phyloP scores from a whole-genome alignment of 2,329 filamentous ascomycete species.

The Diaporthe sp. region DNA sequence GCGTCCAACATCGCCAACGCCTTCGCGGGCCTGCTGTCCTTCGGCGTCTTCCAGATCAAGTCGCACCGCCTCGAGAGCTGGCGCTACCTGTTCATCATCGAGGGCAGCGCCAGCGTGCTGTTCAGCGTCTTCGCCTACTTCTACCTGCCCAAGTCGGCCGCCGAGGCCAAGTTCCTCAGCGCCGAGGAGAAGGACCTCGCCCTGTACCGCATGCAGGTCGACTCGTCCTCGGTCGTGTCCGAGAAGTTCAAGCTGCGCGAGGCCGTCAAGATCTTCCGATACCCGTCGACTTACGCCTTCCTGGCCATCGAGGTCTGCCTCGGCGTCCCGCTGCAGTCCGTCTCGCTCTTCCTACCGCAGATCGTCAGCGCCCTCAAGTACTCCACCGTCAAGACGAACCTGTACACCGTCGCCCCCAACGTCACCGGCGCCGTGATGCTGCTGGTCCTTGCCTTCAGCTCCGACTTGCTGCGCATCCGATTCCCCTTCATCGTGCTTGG shows the following conservation, averaged over 20 bases:
- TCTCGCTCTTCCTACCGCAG: slow-evolving; percentile 64
- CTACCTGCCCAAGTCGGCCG: slow-evolving; percentile 76
- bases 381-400: slow-evolving; percentile 73
- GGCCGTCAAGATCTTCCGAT: slow-evolving; percentile 64
- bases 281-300: slow-evolving; percentile 64
- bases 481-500: slow-evolving; percentile 83
- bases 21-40: slow-evolving; percentile 72
- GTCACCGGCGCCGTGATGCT: slow-evolving; percentile 80
- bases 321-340: slow-evolving; percentile 71
- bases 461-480: slow-evolving; percentile 74
- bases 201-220: slow-evolving; percentile 80
- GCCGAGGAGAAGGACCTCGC: slow-evolving; percentile 77
- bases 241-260: slow-evolving; percentile 67
- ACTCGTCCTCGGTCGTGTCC: slow-evolving; percentile 75
- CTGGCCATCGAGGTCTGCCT: slow-evolving; percentile 70
- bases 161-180: slow-evolving; percentile 75
- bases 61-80: slow-evolving; percentile 50
- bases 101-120: slow-evolving; percentile 68
- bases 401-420: slow-evolving; percentile 86
- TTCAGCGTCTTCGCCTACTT: slow-evolving; percentile 76
- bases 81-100: slow-evolving; percentile 68
- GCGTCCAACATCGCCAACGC: slow-evolving; percentile 75
- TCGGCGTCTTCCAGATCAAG: slow-evolving; percentile 63
- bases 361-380: slow-evolving; percentile 66
- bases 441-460: slow-evolving; percentile 79